Evolutionary conservation across 2,329 filamentous ascomycete species (phyloP).

Genomic region (Alternaria alternata): DNA sequence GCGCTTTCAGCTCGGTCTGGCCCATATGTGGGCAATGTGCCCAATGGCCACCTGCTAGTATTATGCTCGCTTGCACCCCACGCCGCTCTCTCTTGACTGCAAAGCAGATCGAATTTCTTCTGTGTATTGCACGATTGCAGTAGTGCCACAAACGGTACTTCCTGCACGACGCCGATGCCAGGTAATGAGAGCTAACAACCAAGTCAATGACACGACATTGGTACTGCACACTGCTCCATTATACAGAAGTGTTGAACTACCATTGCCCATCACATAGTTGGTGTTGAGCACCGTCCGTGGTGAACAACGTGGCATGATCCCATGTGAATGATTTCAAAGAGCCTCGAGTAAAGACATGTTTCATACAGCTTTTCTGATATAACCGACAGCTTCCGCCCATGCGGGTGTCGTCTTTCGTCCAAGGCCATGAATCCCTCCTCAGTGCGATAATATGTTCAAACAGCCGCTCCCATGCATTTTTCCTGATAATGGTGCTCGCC

Average conservation of each 20-base stretch:
- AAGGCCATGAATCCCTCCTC: neutral
- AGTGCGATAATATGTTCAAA: conserved; percentile 8
- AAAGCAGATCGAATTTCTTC: neutral
- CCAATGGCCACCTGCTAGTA: neutral
- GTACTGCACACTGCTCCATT: neutral
- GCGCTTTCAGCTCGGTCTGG: neutral
- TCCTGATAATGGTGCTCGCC: neutral
- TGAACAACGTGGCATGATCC: neutral
- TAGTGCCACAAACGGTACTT: neutral
- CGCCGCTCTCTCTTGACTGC: no score
- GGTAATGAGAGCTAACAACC: neutral
- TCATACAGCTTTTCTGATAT: neutral
- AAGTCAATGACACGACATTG: neutral
- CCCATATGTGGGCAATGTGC: neutral
- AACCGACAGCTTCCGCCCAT: neutral
- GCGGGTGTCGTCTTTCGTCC: neutral
- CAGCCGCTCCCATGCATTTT: conserved; percentile 17
- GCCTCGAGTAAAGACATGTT: neutral
- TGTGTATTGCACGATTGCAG: neutral
- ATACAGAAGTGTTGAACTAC: neutral
- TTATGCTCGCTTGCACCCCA: neutral
- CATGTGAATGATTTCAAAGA: neutral
- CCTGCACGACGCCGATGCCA: neutral
- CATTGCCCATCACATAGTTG: neutral
- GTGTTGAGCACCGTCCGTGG: neutral